Evolutionary conservation across 257 asterid species (phyloP).

Genomic region (Scutellaria minor): DNA sequence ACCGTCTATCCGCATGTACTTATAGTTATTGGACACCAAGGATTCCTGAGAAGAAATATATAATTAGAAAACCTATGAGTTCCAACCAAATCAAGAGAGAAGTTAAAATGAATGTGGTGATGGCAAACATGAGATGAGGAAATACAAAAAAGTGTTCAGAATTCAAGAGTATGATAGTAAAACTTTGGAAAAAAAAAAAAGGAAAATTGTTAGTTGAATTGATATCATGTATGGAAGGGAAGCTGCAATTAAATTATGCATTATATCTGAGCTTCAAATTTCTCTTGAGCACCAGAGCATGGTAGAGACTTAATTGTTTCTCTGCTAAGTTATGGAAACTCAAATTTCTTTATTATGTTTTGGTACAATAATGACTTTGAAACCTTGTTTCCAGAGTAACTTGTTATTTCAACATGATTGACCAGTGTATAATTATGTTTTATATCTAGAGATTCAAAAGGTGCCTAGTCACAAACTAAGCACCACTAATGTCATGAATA

Average conservation of each 20-base stretch:
- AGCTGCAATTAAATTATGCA: background rate
- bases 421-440: constrained; percentile 3
- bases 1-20: constrained; percentile 88
- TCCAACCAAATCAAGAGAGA: constrained; percentile 30
- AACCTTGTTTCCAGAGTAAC: background rate
- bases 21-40: constrained; percentile 55
- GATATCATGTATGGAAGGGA: background rate
- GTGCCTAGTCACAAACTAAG: background rate
- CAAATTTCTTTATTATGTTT: background rate
- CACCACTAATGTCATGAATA: constrained; percentile 1
- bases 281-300: background rate
- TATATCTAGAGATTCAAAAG: background rate
- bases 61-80: constrained; percentile 17
- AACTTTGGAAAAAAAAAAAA: background rate
- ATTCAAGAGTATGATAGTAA: too few species aligned
- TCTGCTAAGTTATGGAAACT: background rate
- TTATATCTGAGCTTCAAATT: constrained; percentile 20
- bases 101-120: constrained; percentile 15
- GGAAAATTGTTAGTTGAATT: background rate
- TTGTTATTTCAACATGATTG: constrained; percentile 11
- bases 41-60: constrained; percentile 57
- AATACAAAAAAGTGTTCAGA: background rate
- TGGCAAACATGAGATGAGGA: background rate
- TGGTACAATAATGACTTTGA: constrained; percentile 13
- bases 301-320: background rate